These are phyloP conservation scores for Luffa aegyptiaca DNA, from an alignment of 306 rosid genomes.

Conservation along the genomic window DNA sequence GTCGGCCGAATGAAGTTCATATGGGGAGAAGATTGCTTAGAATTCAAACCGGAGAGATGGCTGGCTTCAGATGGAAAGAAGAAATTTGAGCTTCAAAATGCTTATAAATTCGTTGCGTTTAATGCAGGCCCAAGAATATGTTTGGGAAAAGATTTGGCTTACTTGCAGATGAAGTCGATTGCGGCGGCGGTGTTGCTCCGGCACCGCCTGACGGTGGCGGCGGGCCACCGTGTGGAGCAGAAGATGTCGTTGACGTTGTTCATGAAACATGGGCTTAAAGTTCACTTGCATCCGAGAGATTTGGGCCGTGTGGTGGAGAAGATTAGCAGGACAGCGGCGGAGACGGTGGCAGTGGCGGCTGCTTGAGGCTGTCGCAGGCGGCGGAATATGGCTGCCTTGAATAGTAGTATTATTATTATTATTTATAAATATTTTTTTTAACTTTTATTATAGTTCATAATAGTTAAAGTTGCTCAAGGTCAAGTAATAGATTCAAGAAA, in stretches of 20 bases:
- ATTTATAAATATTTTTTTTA: neutral
- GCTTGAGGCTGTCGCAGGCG: neutral
- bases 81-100: slow-evolving; percentile 32
- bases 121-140: slow-evolving; percentile 88
- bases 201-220: slow-evolving; percentile 44
- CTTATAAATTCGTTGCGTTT: slow-evolving; percentile 61
- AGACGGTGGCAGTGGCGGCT: neutral
- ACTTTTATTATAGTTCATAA: neutral
- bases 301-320: slow-evolving; percentile 39
- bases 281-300: slow-evolving; percentile 53
- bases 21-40: slow-evolving; percentile 90
- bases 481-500: neutral
- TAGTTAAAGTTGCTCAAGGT: neutral
- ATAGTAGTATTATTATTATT: neutral
- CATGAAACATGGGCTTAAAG: slow-evolving; percentile 82
- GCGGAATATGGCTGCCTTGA: neutral
- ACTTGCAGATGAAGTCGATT: slow-evolving; percentile 85
- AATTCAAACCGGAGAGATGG: slow-evolving; percentile 87
- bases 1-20: slow-evolving; percentile 69
- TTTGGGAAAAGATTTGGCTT: slow-evolving; percentile 80
- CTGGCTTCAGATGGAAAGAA: slow-evolving; percentile 35
- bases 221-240: slow-evolving; percentile 75
- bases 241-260: slow-evolving; percentile 89
- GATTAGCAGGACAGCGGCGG: slow-evolving; percentile 1
- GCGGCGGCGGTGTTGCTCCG: slow-evolving; percentile 63